phyloP scores from a whole-genome alignment of 345 rosid species.

The Zanthoxylum bungeanum region DNA sequence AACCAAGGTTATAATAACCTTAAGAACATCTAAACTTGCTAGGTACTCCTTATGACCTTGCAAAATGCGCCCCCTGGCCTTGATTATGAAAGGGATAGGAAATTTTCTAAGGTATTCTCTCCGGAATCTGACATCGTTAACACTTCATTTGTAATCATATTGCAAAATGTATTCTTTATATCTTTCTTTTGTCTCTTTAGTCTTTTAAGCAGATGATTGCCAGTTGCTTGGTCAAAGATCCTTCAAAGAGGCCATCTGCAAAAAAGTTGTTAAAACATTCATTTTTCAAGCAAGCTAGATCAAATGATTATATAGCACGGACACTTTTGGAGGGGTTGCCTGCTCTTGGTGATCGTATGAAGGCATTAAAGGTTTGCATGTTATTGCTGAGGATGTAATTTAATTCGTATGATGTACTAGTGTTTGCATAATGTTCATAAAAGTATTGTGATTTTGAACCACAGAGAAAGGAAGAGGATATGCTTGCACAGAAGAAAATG shows the following conservation, averaged over 20 bases:
- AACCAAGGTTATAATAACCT: constrained; percentile 18
- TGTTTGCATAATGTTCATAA: constrained; percentile 16
- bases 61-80: constrained; percentile 99
- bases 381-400: not conserved
- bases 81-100: constrained; percentile 92
- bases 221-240: constrained; percentile 97
- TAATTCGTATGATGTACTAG: not conserved
- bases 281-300: constrained; percentile 96
- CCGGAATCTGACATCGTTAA: constrained; percentile 11
- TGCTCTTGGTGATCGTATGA: constrained; percentile 87
- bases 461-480: constrained; percentile 94
- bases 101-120: constrained; percentile 80
- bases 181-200: constrained; percentile 41
- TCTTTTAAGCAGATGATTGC: constrained; percentile 99
- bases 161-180: not conserved
- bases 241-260: constrained; percentile 89
- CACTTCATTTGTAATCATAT: not conserved
- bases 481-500: constrained; percentile 99
- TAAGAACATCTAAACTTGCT: constrained; percentile 21
- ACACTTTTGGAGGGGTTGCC: constrained; percentile 90
- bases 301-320: constrained; percentile 75
- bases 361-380: constrained; percentile 71
- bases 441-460: constrained; percentile 22
- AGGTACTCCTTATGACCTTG: constrained; percentile 99
- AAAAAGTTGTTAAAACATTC: constrained; percentile 80